Base-by-base conservation (phyloP, 2,329 filamentous ascomycete genomes). In the Verticillium nonalfalfae region DNA sequence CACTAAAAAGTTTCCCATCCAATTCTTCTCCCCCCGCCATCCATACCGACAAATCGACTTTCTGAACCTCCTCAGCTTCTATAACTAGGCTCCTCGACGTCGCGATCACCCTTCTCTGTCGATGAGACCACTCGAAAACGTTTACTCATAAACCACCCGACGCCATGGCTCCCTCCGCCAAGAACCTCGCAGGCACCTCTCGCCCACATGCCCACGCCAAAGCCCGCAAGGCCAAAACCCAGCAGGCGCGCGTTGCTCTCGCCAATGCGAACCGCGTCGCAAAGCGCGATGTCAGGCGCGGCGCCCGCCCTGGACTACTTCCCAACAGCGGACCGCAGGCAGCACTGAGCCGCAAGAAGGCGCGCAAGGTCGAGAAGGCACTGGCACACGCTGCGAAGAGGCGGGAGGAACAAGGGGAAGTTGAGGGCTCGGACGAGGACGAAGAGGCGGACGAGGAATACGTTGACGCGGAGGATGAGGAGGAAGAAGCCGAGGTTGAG, bases 181-280 rank as follows among this genome's bases (percentile, higher is more conserved):
- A 81, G 66, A 86, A 85, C 74, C 83, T 83, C 69, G 86, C 86
- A 78, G 77, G 76, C 56, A 77, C 78, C 10, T 85, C 81, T 59
- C 80, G 79, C 68, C 84, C 84, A 76, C 79, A 82, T 14, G 72
- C 81, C 45, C 75, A 75, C 18, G 79, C 80, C 39, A 75, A 76
- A 63, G 75, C 77, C 21, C 75, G 79, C 59, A 79, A 74, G 65
- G 72, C 74, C 50, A 77, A 76, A 59, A 81, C 81, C 65, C 68
- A 73, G 57, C 77, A 77, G 68, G 78, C 82, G 73, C 70, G 71
- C 60, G 73, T 73, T 40, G 73, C 73, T 14, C 26, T 45, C 39
- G 21, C 31, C 31, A 50, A 36, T 33, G 73, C 71, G 62, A 74
- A 74, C 65, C 76, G 76, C 68, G 72, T 78, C 62, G 69, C 72